Evolutionary conservation across 345 rosid genomes (phyloP).

Genomic region (Citrus reticulata): DNA sequence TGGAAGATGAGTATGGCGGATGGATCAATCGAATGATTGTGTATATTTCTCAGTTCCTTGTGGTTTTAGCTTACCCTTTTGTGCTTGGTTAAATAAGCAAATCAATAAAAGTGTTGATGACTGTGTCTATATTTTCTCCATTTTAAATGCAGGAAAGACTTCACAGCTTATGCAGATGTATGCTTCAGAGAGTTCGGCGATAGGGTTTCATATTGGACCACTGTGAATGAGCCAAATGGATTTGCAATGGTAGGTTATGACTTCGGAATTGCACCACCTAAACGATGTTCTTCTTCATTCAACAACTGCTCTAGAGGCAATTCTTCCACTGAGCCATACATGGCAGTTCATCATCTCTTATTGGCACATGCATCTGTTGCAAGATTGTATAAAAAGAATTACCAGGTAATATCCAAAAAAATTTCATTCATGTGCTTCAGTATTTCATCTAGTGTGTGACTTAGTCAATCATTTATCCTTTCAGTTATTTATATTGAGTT

Average conservation of each 20-base stretch:
- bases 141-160: constrained; percentile 59
- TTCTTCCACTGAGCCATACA: constrained; percentile 68
- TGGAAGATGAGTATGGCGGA: constrained; percentile 75
- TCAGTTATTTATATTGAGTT: not conserved
- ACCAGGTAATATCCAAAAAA: constrained; percentile 39
- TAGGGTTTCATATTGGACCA: constrained; percentile 59
- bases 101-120: not conserved
- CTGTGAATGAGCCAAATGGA: constrained; percentile 64
- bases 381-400: constrained; percentile 47
- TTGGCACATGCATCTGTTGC: constrained; percentile 72
- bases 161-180: constrained; percentile 64
- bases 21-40: constrained; percentile 52
- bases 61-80: not conserved
- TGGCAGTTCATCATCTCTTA: constrained; percentile 60
- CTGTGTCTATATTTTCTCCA: not conserved
- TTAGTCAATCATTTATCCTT: not conserved
- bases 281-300: constrained; percentile 35
- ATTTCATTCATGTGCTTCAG: not conserved
- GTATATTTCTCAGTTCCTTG: constrained; percentile 24
- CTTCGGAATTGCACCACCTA: constrained; percentile 29
- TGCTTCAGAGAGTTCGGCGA: constrained; percentile 82
- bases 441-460: not conserved
- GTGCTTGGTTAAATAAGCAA: not conserved
- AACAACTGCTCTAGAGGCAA: constrained; percentile 41
- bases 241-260: constrained; percentile 33